These are phyloP conservation scores for Erodium texanum DNA, from an alignment of 441 rosid genomes.

Conservation along the genomic window DNA sequence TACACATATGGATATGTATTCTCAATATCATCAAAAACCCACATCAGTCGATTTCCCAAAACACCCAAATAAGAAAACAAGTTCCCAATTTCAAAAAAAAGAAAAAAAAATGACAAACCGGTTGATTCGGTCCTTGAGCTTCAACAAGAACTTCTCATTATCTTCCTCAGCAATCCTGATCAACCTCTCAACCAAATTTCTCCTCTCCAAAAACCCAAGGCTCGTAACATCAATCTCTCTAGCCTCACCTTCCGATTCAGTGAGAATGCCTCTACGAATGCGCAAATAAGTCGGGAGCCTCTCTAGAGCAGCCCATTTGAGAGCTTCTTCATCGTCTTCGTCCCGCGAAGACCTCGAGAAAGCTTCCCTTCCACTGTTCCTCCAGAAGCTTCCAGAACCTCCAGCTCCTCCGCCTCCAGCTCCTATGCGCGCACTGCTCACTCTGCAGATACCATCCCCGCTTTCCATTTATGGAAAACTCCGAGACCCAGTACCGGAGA, in stretches of 20 bases:
- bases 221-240: constrained; percentile 39
- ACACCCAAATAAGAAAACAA: not conserved
- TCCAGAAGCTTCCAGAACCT: constrained; percentile 19
- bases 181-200: constrained; percentile 41
- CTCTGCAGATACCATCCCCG: not conserved
- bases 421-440: not conserved
- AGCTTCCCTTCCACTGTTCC: not conserved
- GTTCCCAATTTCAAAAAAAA: not conserved
- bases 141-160: constrained; percentile 51
- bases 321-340: constrained; percentile 39
- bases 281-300: constrained; percentile 46
- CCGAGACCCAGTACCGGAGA: not conserved
- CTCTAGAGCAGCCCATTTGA: constrained; percentile 47
- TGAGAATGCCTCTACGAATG: constrained; percentile 31
- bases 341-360: constrained; percentile 11
- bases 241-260: constrained; percentile 26
- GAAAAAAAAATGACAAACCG: constrained; percentile 24
- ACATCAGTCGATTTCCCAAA: not conserved
- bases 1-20: not conserved
- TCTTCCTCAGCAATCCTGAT: constrained; percentile 34
- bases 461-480: not conserved
- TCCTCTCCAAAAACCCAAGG: constrained; percentile 38
- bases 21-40: not conserved
- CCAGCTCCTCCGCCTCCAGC: not conserved
- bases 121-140: constrained; percentile 43